These are phyloP conservation scores for Apiospora arundinis DNA, from an alignment of 2,329 filamentous ascomycete species.

Conservation along the genomic window DNA sequence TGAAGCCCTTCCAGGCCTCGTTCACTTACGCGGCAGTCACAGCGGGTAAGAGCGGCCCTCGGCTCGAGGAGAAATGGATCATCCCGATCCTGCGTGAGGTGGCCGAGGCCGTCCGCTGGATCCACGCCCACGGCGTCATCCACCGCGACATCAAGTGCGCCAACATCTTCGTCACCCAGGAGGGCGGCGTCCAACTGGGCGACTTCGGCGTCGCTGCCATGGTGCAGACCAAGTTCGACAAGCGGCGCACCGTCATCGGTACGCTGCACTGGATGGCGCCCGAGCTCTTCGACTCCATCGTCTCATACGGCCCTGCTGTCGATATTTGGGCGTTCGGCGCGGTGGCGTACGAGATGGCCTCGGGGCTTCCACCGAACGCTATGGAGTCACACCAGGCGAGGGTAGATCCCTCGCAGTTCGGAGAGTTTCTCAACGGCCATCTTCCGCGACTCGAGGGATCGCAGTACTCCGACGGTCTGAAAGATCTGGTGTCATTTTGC, in stretches of 20 bases:
- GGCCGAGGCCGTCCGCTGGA: slow-evolving; percentile 70
- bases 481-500: slow-evolving; percentile 76
- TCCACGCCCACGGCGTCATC: slow-evolving; percentile 72
- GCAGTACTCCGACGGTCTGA: slow-evolving; percentile 71
- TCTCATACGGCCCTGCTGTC: slow-evolving; percentile 73
- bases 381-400: slow-evolving; percentile 47
- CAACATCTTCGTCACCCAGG: slow-evolving; percentile 81
- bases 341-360: slow-evolving; percentile 81
- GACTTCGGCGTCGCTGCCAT: slow-evolving; percentile 86
- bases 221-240: slow-evolving; percentile 76
- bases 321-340: slow-evolving; percentile 89
- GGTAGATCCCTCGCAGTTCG: slow-evolving; percentile 57
- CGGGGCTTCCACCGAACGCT: slow-evolving; percentile 76
- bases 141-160: slow-evolving; percentile 78
- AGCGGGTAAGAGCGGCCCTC: slow-evolving; percentile 51
- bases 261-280: slow-evolving; percentile 89
- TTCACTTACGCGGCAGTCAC: slow-evolving; percentile 46
- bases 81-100: slow-evolving; percentile 71
- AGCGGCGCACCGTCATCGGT: slow-evolving; percentile 80
- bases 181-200: slow-evolving; percentile 78
- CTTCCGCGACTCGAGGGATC: slow-evolving; percentile 74
- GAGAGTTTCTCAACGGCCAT: slow-evolving; percentile 63
- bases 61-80: slow-evolving; percentile 73
- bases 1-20: slow-evolving; percentile 67
- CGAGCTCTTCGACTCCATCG: slow-evolving; percentile 71